Evolutionary conservation across 805 yeast species (phyloP).

Genomic region (Kodamaea neixiangensis): DNA sequence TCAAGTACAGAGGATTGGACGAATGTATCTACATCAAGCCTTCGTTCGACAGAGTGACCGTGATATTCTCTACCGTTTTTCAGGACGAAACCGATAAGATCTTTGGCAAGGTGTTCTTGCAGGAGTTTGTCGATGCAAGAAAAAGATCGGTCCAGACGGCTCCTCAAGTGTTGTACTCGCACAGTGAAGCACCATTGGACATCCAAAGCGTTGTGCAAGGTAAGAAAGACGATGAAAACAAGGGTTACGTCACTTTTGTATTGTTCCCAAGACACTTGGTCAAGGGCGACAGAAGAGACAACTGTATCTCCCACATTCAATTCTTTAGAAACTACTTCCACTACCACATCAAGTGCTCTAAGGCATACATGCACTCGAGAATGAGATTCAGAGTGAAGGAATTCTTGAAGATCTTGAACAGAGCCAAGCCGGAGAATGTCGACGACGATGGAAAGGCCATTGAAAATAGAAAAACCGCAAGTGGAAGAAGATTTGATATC

Average conservation of each 20-base stretch:
- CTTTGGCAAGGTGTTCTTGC: slow-evolving; percentile 85
- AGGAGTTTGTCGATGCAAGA: slow-evolving; percentile 95
- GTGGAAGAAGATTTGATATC: slow-evolving; percentile 64
- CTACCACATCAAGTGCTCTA: slow-evolving; percentile 96
- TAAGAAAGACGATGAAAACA: slow-evolving; percentile 45
- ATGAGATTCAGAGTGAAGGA: slow-evolving; percentile 96
- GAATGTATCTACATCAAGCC: slow-evolving; percentile 92
- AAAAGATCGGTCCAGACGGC: slow-evolving; percentile 95
- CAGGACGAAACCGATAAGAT: slow-evolving; percentile 95
- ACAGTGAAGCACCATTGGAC: slow-evolving; percentile 91
- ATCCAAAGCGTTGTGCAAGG: slow-evolving; percentile 42
- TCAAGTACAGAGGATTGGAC: slow-evolving; percentile 82
- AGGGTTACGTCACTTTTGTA: slow-evolving; percentile 64
- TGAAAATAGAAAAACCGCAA: slow-evolving; percentile 64
- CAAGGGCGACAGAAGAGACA: slow-evolving; percentile 68
- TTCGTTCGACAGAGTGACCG: slow-evolving; percentile 94
- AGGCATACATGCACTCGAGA: slow-evolving; percentile 97
- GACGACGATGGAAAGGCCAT: slow-evolving; percentile 59
- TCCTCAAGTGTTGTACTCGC: slow-evolving; percentile 94
- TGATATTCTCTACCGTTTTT: slow-evolving; percentile 90
- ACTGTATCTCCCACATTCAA: slow-evolving; percentile 87
- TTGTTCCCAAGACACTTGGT: slow-evolving; percentile 79
- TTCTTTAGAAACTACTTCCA: slow-evolving; percentile 96
- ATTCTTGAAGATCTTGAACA: slow-evolving; percentile 89
- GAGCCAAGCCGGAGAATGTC: slow-evolving; percentile 93